These are phyloP conservation scores for Boechera stricta DNA, from an alignment of 345 rosid species.

Conservation along the genomic window DNA sequence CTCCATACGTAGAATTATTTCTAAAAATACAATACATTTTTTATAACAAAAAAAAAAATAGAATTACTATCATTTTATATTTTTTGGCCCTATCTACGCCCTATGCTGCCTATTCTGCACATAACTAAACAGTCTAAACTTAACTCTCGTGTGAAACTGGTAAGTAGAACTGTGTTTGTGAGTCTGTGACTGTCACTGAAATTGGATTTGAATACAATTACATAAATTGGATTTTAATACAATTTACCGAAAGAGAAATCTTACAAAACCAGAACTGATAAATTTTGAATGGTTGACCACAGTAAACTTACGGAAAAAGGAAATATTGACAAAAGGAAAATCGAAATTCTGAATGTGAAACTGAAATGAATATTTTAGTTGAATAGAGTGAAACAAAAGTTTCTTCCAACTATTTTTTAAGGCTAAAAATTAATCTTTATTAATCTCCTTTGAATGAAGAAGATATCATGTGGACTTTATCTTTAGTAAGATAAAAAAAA, in stretches of 20 bases:
- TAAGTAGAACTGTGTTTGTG: conserved; percentile 6
- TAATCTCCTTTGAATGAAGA: neutral
- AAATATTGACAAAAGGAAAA: neutral
- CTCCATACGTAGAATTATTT: conserved; percentile 20
- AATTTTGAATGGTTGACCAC: neutral
- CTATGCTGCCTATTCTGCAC: neutral
- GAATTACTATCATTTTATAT: neutral
- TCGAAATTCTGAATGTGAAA: neutral
- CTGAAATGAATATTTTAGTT: neutral
- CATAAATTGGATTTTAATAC: neutral
- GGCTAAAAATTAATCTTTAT: neutral
- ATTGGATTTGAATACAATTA: neutral
- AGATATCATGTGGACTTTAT: neutral
- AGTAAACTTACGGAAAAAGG: neutral
- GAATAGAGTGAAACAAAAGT: neutral
- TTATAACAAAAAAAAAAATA: neutral
- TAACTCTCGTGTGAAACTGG: neutral
- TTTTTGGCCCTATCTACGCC: conserved; percentile 12
- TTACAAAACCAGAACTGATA: conserved; percentile 3
- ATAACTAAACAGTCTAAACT: neutral
- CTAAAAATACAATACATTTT: neutral
- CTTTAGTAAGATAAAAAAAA: neutral
- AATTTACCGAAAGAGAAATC: neutral
- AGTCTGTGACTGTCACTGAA: conserved; percentile 2
- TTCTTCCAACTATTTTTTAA: neutral